Evolutionary conservation across 345 rosid species (phyloP).

Genomic region (Gynandropsis gynandra): DNA sequence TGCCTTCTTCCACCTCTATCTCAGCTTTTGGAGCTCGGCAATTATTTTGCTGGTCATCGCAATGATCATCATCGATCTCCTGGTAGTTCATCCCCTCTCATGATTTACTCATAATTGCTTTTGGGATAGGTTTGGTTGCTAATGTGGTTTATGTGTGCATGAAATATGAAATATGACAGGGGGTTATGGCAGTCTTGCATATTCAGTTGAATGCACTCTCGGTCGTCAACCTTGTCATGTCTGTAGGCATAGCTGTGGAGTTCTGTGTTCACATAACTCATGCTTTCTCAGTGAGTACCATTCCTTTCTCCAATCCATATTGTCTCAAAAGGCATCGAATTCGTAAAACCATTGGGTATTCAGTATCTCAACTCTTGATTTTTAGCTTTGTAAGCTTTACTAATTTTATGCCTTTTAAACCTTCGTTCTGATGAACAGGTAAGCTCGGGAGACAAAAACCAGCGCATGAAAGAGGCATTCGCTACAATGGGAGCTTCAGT

Average conservation of each 20-base stretch:
- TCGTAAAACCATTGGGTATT: too few species aligned
- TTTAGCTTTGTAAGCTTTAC: too few species aligned
- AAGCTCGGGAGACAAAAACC: conserved; percentile 62
- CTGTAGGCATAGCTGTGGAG: conserved; percentile 94
- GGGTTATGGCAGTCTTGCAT: conserved; percentile 78
- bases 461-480: conserved; percentile 75
- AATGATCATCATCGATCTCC: conserved; percentile 80
- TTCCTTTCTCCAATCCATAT: conserved; percentile 3
- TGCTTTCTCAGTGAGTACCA: conserved; percentile 66
- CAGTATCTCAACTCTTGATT: too few species aligned
- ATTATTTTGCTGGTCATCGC: conserved; percentile 80
- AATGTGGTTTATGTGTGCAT: not conserved
- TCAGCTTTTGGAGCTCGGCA: conserved; percentile 86
- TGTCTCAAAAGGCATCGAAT: conserved; percentile 1
- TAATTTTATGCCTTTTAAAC: not conserved
- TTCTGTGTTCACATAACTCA: conserved; percentile 94
- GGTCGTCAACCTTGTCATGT: conserved; percentile 90
- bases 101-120: not conserved
- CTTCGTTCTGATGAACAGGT: conserved; percentile 36
- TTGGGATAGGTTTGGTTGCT: not conserved
- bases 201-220: conserved; percentile 96
- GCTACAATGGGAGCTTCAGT: conserved; percentile 98
- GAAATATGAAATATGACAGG: conserved; percentile 48
- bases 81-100: conserved; percentile 40
- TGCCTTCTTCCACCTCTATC: conserved; percentile 15